phyloP scores from a whole-genome alignment of 306 rosid genomes.

The Betula pendula region DNA sequence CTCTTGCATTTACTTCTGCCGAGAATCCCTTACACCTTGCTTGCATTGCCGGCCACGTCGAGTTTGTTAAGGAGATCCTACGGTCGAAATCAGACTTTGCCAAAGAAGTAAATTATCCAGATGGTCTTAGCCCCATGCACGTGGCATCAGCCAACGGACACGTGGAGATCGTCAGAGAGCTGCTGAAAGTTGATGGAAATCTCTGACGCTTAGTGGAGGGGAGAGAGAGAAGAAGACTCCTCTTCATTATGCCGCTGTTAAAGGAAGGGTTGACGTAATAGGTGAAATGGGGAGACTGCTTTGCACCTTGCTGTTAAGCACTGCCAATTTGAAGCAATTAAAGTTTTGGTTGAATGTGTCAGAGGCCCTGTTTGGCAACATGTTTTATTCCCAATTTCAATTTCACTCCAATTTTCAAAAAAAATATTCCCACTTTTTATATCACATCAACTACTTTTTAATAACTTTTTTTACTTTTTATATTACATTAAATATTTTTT shows the following conservation, averaged over 20 bases:
- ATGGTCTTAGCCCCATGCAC: conserved; percentile 33
- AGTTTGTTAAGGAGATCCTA: conserved; percentile 21
- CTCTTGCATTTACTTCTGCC: neutral
- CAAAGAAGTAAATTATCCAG: conserved; percentile 22
- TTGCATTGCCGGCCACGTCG: conserved; percentile 11
- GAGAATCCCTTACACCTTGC: conserved; percentile 24
- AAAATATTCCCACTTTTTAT: no score
- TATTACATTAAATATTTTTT: no score
- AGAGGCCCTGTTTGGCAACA: no score
- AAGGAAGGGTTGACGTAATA: conserved; percentile 28
- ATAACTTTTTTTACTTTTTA: no score
- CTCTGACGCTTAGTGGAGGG: conserved; percentile 31
- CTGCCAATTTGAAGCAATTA: conserved; percentile 26
- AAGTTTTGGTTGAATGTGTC: conserved; percentile 11
- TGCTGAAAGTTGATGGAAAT: conserved; percentile 23
- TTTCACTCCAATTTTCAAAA: no score
- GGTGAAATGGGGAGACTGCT: conserved; percentile 30
- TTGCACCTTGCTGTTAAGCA: conserved; percentile 36
- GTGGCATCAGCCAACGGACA: conserved; percentile 34
- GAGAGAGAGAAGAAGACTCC: conserved; percentile 31
- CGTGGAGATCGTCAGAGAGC: conserved; percentile 33
- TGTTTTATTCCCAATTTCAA: no score
- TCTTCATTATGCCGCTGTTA: conserved; percentile 38
- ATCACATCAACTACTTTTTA: no score
- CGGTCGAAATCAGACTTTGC: conserved; percentile 22